Evolutionary conservation across 306 rosid genomes (phyloP), one percentile per base, ranked within the genome.

Genomic region (Citrullus colocynthis): DNA sequence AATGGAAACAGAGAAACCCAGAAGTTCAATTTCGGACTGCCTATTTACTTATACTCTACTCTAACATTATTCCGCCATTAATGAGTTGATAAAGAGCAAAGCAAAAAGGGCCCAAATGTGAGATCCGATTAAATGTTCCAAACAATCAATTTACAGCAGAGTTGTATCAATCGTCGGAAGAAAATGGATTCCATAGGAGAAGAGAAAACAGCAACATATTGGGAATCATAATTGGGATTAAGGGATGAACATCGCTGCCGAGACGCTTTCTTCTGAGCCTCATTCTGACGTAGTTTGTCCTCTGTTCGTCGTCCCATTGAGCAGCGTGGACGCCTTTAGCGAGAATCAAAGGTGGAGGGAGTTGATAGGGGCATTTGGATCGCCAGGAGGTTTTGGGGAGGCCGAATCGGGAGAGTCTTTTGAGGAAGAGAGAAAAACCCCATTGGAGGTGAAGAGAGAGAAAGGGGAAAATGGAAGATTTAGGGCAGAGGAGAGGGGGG

Each of bases 311-410:
- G 32, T 83, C 90, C 97, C 96, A 90, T 57, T 52, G 84, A 32
- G 93, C 88, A 54, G 85, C 89, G 1, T 89, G 85, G 6, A 88
- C 63, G 17, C 97, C 97, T 9, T 78, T 55, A 0, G 97, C 96
- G 3, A 94, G 93, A 69, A 85, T 81, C 90, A 87, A 64, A 0
- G 98, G 97, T 0, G 91, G 96, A 0, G 98, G 98, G 57, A 81
- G 93, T 20, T 87, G 97, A 54, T 67, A 94, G 3, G 95, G 95
- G 86, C 96, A 94, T 81, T 89, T 89, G 78, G 93, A 88, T 45
- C 96, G 82, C 98, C 98, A 92, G 1, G 97, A 92, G 57, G 88
- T 85, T 62, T 51, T 41, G 1, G 92, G 96, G 72, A 70, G 81
- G 2, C 86, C 88, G 16, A 45, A 59, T 76, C 82, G 70, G 79